A percentile compares a stretch with the other conserved stretches of the same genome.
Conservation (phyloP, 106 monocot genomes). For the Gastrodia elata region DNA sequence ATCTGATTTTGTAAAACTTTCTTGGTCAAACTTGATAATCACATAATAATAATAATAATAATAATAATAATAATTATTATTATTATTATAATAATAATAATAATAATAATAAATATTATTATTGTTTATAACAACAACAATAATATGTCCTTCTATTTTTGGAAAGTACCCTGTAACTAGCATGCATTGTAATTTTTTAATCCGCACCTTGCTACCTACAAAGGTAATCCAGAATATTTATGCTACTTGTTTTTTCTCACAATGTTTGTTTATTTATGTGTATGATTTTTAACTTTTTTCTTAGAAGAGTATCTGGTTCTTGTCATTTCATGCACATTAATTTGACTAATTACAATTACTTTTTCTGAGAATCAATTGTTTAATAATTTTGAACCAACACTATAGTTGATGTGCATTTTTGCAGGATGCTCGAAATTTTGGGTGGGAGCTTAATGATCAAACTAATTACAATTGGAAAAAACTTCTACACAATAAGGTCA, state of each 20-base stretch:
- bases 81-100: too few species aligned
- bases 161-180: neutral
- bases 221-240: neutral
- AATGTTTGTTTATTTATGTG: neutral
- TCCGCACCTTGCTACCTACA: neutral
- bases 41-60: neutral
- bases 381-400: neutral
- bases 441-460: slow-evolving; percentile 80
- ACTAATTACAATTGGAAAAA: slow-evolving; percentile 89
- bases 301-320: neutral
- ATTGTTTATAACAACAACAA: too few species aligned
- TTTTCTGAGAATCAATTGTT: neutral
- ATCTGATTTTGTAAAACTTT: too few species aligned
- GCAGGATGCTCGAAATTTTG: slow-evolving; percentile 91
- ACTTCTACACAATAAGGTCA: slow-evolving; percentile 92
- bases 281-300: neutral
- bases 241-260: neutral
- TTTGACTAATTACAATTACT: slow-evolving; percentile 1
- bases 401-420: slow-evolving; percentile 2
- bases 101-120: too few species aligned
- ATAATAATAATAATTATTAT: too few species aligned
- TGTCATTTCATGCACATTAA: neutral
- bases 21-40: too few species aligned
- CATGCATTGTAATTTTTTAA: neutral
- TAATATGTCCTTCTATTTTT: neutral